These are phyloP conservation scores for Periconia macrospinosa DNA, from an alignment of 2,329 filamentous ascomycete species.

Conservation along the genomic window DNA sequence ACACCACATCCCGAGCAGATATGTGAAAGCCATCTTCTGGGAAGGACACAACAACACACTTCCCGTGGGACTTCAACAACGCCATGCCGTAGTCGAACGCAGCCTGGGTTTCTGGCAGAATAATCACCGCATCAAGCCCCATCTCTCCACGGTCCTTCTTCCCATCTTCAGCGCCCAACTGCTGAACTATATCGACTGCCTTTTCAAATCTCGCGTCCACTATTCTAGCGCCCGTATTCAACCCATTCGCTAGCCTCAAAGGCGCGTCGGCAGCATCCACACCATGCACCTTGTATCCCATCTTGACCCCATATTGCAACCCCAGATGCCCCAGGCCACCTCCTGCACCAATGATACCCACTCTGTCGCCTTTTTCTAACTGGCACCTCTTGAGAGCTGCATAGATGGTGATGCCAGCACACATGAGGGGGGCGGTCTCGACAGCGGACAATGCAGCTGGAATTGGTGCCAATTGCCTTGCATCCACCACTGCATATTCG, in stretches of 20 bases:
- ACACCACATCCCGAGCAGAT: slow-evolving; percentile 48
- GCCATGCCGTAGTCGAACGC: slow-evolving; percentile 52
- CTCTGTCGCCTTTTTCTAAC: slow-evolving; percentile 32
- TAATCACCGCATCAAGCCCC: slow-evolving; percentile 51
- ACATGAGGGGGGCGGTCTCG: slow-evolving; percentile 48
- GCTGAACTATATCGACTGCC: slow-evolving; percentile 31
- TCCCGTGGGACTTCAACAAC: slow-evolving; percentile 49
- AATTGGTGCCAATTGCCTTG: slow-evolving; percentile 40
- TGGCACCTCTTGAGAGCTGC: slow-evolving; percentile 43
- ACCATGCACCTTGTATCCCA: slow-evolving; percentile 42
- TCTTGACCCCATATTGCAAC: slow-evolving; percentile 30
- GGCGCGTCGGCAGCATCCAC: slow-evolving; percentile 44
- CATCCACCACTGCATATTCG: slow-evolving; percentile 49
- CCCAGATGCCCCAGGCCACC: slow-evolving; percentile 37
- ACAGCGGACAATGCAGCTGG: slow-evolving; percentile 39
- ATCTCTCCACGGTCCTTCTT: slow-evolving; percentile 41
- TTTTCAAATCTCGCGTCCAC: slow-evolving; percentile 44
- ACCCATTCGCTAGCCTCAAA: slow-evolving; percentile 37
- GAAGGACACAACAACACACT: slow-evolving; percentile 52
- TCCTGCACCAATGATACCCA: slow-evolving; percentile 47
- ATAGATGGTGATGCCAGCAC: slow-evolving; percentile 48
- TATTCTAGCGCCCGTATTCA: slow-evolving; percentile 37
- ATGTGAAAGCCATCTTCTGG: slow-evolving; percentile 49
- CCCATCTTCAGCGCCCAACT: slow-evolving; percentile 42
- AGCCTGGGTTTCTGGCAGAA: slow-evolving; percentile 51